phyloP scores from a whole-genome alignment of 2,329 filamentous ascomycete genomes.

The Didymella lethalis region DNA sequence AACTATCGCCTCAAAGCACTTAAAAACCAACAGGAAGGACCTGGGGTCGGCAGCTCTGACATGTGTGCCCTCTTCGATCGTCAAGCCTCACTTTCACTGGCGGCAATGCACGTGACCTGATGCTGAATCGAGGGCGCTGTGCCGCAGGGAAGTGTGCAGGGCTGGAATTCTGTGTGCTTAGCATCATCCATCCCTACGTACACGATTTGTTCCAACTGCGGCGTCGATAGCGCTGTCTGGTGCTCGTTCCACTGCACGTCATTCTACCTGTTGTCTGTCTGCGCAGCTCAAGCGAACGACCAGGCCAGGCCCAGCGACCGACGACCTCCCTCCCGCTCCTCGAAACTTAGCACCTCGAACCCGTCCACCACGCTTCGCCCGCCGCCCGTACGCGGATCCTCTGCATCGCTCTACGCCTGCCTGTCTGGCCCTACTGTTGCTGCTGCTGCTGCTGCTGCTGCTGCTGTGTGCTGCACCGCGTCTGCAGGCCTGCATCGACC shows the following conservation, averaged over 20 bases:
- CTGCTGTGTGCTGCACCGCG: slow-evolving; percentile 20
- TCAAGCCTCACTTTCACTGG: slow-evolving; percentile 8
- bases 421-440: slow-evolving; percentile 17
- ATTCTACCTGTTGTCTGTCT: slow-evolving; percentile 9
- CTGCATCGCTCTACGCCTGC: slow-evolving; percentile 22
- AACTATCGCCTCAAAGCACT: neutral
- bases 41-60: too few relatives aligned
- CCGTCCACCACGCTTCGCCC: slow-evolving; percentile 34
- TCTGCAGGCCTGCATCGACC: slow-evolving; percentile 24
- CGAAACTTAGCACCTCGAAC: slow-evolving; percentile 32
- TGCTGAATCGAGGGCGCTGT: slow-evolving; percentile 7
- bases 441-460: slow-evolving; percentile 15
- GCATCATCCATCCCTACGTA: neutral
- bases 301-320: slow-evolving; percentile 34
- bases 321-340: slow-evolving; percentile 34
- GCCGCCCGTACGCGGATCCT: slow-evolving; percentile 25
- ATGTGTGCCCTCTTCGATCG: too few relatives aligned
- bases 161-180: neutral
- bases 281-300: slow-evolving; percentile 14
- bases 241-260: slow-evolving; percentile 16
- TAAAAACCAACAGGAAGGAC: neutral
- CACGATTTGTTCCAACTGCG: neutral
- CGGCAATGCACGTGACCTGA: slow-evolving; percentile 9
- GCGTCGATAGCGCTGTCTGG: neutral
- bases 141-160: slow-evolving; percentile 1